Conservation (phyloP, 208 protist genomes). For the Naegleria lovaniensis region DNA sequence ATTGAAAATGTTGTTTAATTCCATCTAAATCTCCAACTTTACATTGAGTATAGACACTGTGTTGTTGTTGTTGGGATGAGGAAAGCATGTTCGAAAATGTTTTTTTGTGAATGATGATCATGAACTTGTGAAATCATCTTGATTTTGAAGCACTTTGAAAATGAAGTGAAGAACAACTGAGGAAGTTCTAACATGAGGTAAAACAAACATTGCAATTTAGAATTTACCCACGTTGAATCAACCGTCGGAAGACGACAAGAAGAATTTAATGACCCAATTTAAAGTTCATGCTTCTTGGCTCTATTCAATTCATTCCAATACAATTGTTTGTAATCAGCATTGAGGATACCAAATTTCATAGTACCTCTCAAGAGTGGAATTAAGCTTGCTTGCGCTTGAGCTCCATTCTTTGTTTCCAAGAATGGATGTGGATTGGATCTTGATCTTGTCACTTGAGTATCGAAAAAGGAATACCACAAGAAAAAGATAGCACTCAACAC, state of each 20-base stretch:
- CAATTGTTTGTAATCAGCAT: not conserved
- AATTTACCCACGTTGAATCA: too few relatives aligned
- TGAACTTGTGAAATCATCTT: too few relatives aligned
- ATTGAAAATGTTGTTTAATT: not conserved
- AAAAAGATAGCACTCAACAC: not conserved
- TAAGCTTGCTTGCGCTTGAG: not conserved
- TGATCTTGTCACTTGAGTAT: not conserved
- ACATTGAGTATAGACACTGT: not conserved
- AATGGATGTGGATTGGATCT: constrained; percentile 8
- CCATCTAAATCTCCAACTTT: not conserved
- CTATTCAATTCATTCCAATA: not conserved
- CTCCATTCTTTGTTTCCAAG: not conserved
- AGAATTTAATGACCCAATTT: too few relatives aligned
- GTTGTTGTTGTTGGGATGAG: too few relatives aligned
- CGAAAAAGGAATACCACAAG: not conserved
- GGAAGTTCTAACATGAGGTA: too few relatives aligned
- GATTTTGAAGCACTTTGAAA: too few relatives aligned
- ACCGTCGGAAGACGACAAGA: too few relatives aligned
- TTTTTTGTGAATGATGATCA: too few relatives aligned
- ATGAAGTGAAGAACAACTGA: too few relatives aligned
- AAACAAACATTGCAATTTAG: too few relatives aligned
- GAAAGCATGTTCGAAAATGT: too few relatives aligned
- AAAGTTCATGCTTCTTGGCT: not conserved
- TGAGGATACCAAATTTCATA: not conserved
- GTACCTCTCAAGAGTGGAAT: not conserved